Evolutionary conservation across 306 rosid genomes (phyloP), one percentile per base, ranked within the genome.

Genomic region (Heteromeles arbutifolia): DNA sequence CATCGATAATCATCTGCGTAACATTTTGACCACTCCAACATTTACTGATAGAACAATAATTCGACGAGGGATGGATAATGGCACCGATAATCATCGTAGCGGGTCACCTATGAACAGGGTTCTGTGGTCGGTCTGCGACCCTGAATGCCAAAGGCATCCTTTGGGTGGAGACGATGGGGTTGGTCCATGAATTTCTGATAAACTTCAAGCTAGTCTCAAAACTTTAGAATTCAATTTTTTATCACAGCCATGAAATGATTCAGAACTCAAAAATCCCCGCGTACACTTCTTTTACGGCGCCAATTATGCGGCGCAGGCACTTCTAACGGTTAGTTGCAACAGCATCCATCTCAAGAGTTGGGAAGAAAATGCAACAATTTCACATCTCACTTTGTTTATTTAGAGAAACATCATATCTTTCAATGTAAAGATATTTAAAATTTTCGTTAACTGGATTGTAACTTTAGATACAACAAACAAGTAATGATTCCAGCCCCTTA

Each of bases 401-500:
- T 50, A 5, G 54, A 10, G 22, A 25, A 19, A 28, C 13, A 25
- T 25, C 34, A 15, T 32, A 62, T 74, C 70, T n/a, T 44, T 45
- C 69, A 19, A 61, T 65, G 64, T 29, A 65, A 32, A 52, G 52
- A 75, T 52, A 48, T 24, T 65, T 72, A 32, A 75, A 71, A 76
- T 32, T 84, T 74, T 79, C 79, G 77, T 74, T 70, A 73, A 77
- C 54, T 41, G 75, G 24, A 82, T 22, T 1, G 66, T 62, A 41
- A 4, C 9, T 73, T 80, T 80, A 66, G 67, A 19, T 81, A 85
- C 86, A 75, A 56, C 14, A 18, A 45, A 29, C 31, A 77, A 79
- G 80, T 26, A 86, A 84, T 67, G 80, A 79, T 69, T 81, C 85
- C 86, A 65, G 26, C 83, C 87, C 76, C 75, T 84, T 77, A 78